These are phyloP conservation scores for Cadophora sp. DNA, from an alignment of 2,329 filamentous ascomycete genomes.

Conservation along the genomic window DNA sequence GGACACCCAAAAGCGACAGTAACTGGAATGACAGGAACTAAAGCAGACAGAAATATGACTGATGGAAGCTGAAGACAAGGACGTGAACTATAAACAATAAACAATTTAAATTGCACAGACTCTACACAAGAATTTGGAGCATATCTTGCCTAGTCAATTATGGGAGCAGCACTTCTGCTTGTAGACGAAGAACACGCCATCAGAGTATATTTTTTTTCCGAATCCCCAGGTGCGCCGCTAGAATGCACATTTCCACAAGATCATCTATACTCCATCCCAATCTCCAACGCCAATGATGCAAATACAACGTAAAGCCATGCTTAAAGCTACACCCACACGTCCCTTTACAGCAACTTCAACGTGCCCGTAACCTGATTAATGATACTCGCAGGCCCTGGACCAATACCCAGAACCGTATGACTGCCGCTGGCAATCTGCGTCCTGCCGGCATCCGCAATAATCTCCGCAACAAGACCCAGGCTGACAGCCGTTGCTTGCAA, in stretches of 20 bases:
- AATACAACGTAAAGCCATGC: background rate
- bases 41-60: too few relatives aligned
- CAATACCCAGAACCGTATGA: constrained; percentile 87
- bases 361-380: constrained; percentile 86
- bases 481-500: constrained; percentile 81
- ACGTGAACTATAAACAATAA: too few relatives aligned
- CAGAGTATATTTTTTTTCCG: background rate
- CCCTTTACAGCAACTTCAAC: constrained; percentile 76
- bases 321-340: background rate
- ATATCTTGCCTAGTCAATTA: too few relatives aligned
- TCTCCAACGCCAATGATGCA: background rate
- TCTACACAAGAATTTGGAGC: background rate
- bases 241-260: background rate
- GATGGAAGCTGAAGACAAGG: too few relatives aligned
- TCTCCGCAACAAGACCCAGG: constrained; percentile 84
- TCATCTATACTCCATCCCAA: background rate
- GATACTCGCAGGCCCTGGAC: constrained; percentile 81
- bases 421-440: constrained; percentile 96
- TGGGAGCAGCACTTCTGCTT: background rate
- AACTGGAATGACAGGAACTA: too few relatives aligned
- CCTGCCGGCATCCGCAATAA: constrained; percentile 93
- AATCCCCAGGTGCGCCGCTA: background rate
- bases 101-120: too few relatives aligned
- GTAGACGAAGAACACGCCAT: background rate
- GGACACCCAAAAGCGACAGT: too few relatives aligned